Conservation (phyloP, 2,329 filamentous ascomycete genomes). For the Fusarium sp. region DNA sequence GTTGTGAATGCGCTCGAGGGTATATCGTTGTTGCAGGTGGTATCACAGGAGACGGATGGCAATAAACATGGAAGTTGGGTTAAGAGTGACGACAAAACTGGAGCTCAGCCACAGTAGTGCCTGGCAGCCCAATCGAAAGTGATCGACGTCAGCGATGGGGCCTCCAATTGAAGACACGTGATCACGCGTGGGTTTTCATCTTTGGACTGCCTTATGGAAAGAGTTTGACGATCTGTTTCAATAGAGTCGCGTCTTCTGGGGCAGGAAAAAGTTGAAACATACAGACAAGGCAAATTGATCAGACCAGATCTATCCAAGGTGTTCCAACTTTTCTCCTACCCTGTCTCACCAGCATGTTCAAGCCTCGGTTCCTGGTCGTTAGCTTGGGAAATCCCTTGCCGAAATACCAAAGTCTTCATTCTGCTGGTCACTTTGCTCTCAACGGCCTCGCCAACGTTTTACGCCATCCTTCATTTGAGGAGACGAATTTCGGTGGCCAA, state of each 20-base stretch:
- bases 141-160: slow-evolving; percentile 50
- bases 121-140: slow-evolving; percentile 47
- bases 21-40: slow-evolving; percentile 34
- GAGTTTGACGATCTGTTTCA: slow-evolving; percentile 16
- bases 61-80: slow-evolving; percentile 40
- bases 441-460: slow-evolving; percentile 64
- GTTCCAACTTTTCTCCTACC: neutral
- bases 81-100: slow-evolving; percentile 49
- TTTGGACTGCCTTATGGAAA: neutral
- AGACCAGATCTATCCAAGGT: neutral
- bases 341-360: slow-evolving; percentile 48
- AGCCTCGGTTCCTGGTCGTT: slow-evolving; percentile 77
- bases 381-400: slow-evolving; percentile 87
- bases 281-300: neutral
- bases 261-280: neutral
- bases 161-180: slow-evolving; percentile 45
- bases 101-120: slow-evolving; percentile 49
- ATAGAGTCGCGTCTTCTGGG: slow-evolving; percentile 20
- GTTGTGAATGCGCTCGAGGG: slow-evolving; percentile 31
- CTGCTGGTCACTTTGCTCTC: slow-evolving; percentile 85
- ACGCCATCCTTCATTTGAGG: slow-evolving; percentile 62
- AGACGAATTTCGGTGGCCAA: slow-evolving; percentile 62
- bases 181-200: slow-evolving; percentile 36
- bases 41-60: slow-evolving; percentile 38
- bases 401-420: slow-evolving; percentile 85